phyloP scores from a whole-genome alignment of 495 filamentous ascomycete genomes.

The Neurospora sp. region DNA sequence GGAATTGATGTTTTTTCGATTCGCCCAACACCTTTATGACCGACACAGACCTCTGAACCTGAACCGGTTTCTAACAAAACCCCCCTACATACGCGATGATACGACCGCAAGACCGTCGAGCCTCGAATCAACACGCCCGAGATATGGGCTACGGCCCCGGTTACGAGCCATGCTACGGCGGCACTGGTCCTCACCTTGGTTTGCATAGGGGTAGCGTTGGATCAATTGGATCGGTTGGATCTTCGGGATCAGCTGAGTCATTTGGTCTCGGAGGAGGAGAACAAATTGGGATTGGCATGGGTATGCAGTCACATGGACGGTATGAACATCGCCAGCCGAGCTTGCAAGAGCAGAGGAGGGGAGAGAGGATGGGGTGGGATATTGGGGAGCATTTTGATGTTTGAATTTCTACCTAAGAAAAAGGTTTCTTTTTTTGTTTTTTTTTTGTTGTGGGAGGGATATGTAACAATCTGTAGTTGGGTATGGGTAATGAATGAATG shows the following conservation, averaged over 20 bases:
- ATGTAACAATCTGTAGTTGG: too few relatives aligned
- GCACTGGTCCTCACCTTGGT: not conserved
- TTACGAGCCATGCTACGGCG: not conserved
- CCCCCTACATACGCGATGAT: too few relatives aligned
- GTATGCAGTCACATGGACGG: not conserved
- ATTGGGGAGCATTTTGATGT: not conserved
- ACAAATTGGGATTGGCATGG: not conserved
- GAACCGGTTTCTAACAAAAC: too few relatives aligned
- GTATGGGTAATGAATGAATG: too few relatives aligned
- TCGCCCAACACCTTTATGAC: too few relatives aligned
- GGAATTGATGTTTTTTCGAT: too few relatives aligned
- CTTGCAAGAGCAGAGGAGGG: not conserved
- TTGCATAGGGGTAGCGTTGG: not conserved
- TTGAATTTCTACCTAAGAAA: not conserved
- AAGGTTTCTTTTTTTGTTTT: too few relatives aligned
- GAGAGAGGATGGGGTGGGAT: not conserved
- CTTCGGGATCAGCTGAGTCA: too few relatives aligned
- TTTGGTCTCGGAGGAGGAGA: too few relatives aligned
- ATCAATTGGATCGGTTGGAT: not conserved
- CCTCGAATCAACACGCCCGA: not conserved
- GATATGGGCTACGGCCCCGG: not conserved
- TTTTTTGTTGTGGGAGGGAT: too few relatives aligned
- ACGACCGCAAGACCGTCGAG: not conserved
- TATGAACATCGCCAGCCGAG: not conserved
- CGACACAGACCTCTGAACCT: too few relatives aligned